These are phyloP conservation scores for Cicer bijugum DNA, from an alignment of 306 rosid species.

Conservation along the genomic window DNA sequence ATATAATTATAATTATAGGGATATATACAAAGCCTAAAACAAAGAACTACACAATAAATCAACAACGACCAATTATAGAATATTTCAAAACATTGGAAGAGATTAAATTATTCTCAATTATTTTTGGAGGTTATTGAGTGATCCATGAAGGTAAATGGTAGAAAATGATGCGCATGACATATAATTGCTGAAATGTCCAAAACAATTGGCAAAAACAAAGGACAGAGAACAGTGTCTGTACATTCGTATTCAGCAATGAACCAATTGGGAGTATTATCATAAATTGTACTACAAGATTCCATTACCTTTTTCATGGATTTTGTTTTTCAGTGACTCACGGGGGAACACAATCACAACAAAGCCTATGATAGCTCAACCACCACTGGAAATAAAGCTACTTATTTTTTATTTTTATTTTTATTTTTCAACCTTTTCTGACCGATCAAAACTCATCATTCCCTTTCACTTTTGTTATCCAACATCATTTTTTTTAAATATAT, in stretches of 20 bases:
- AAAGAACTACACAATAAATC: background rate
- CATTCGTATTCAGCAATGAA: background rate
- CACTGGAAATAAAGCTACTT: constrained; percentile 34
- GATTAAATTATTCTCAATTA: background rate
- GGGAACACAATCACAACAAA: constrained; percentile 28
- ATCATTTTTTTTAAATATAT: too few species aligned
- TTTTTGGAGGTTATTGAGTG: background rate
- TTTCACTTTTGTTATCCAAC: too few species aligned
- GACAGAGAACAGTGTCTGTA: constrained; percentile 19
- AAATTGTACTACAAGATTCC: constrained; percentile 54
- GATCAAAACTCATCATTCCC: background rate
- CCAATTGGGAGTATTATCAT: constrained; percentile 2
- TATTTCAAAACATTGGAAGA: background rate
- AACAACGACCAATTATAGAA: background rate
- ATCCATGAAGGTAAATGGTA: background rate
- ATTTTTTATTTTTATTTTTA: background rate
- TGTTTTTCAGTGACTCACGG: constrained; percentile 28
- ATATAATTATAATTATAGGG: too few species aligned
- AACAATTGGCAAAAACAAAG: constrained; percentile 16
- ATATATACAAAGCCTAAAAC: too few species aligned
- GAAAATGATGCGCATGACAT: background rate
- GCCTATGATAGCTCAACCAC: constrained; percentile 46
- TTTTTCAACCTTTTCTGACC: constrained; percentile 37
- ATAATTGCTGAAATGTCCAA: constrained; percentile 27
- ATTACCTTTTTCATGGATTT: constrained; percentile 24